Evolutionary conservation across 2,329 filamentous ascomycete genomes (phyloP), one percentile per base, ranked within the genome.

Genomic region (Alternaria sp.): DNA sequence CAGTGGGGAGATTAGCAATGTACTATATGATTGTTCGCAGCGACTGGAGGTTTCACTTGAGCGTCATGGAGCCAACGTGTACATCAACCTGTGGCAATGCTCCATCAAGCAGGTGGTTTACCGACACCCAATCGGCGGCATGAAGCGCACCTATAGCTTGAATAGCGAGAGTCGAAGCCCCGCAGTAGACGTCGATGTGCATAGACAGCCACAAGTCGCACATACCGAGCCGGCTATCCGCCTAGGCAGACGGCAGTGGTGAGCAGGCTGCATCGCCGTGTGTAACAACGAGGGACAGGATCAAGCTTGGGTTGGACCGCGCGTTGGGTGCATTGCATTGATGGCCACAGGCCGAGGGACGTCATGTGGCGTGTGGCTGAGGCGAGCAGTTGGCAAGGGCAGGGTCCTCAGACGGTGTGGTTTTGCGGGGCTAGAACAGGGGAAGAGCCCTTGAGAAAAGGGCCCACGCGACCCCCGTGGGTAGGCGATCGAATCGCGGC

Each of bases 381-480:
- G 63, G 65, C 33, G 33, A n/a, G 33, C 62, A 60, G 57, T 58
- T 18, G 28, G 43, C 53, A 55, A 56, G 55, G 58, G 46, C 58
- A 60, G 60, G 62, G 63, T 58, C 46, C 20, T 33, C 25, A 14
- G 54, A 28, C 20, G 14, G 28, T 66, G 61, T 64, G 63, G 65
- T 37, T 49, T 25, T 67, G 65, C 59, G 65, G 65, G 65, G 63
- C 65, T 61, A 63, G 59, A 50, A 53, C 59, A 65, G 57, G 60
- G 65, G 63, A 49, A 53, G 41, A 53, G 30, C 28, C 20, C 20
- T 37, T 53, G 49, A 41, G 37, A 50, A 61, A 64, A 64, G 47
- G 60, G 60, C 63, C 65, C 63, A 68, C 65, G 63, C 65, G 65
- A 68, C 63, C 63, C 60, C 59, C 61, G 58, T 62, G 43, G 58